phyloP scores from a whole-genome alignment of 1,284 basidiomycete species.

The Rhodotorula sp. region DNA sequence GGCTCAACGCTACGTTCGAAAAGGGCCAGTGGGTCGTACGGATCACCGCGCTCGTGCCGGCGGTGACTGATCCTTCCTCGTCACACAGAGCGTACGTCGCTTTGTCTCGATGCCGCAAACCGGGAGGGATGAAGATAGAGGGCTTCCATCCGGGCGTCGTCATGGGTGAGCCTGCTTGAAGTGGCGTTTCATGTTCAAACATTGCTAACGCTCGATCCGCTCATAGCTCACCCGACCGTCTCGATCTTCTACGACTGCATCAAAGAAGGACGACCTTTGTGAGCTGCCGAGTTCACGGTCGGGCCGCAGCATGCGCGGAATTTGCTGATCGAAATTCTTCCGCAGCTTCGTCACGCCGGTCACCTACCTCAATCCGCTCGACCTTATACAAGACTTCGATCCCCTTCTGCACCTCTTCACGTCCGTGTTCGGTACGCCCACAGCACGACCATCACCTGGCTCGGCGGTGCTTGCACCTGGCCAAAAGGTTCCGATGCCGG shows the following conservation, averaged over 20 bases:
- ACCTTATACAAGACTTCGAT: constrained; percentile 23
- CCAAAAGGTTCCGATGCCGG: constrained; percentile 1
- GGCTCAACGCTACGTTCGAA: constrained; percentile 31
- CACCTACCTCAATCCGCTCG: constrained; percentile 21
- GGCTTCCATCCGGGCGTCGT: constrained; percentile 31
- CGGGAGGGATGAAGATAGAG: constrained; percentile 33
- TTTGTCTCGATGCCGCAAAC: constrained; percentile 34
- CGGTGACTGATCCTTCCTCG: not conserved
- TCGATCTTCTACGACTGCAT: constrained; percentile 32
- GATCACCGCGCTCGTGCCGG: accelerated
- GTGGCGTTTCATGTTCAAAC: not conserved
- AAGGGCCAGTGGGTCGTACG: constrained; percentile 32
- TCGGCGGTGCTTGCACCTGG: constrained; percentile 29
- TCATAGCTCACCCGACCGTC: constrained; percentile 23
- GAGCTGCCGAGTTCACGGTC: not conserved
- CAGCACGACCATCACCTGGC: constrained; percentile 1
- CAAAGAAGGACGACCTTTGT: constrained; percentile 23
- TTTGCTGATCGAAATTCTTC: too few species aligned
- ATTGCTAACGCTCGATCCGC: not conserved
- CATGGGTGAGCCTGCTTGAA: constrained; percentile 19
- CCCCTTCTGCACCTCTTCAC: constrained; percentile 16
- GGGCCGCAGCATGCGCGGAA: not conserved
- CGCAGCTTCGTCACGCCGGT: constrained; percentile 21
- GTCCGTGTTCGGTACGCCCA: constrained; percentile 11
- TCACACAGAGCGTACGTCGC: constrained; percentile 37